Evolutionary conservation across 176 grass and related monocot genomes (phyloP).

Genomic region (Oryza meyeriana): DNA sequence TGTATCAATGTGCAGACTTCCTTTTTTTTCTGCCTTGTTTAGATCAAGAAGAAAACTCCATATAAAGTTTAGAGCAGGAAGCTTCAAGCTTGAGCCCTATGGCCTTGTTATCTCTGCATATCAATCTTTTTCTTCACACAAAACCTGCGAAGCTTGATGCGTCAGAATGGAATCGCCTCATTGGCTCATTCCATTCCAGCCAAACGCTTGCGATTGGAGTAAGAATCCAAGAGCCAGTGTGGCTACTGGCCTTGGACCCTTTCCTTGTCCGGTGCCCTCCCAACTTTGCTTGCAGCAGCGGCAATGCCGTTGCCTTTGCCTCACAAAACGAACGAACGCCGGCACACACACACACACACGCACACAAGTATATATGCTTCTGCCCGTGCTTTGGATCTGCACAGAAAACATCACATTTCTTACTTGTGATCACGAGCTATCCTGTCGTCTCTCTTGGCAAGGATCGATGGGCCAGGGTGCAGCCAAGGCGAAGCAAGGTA

Average conservation of each 20-base stretch:
- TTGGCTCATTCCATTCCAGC: not conserved
- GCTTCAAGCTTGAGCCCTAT: not conserved
- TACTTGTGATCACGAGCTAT: not conserved
- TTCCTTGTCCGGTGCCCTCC: constrained; percentile 34
- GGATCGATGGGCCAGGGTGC: constrained; percentile 33
- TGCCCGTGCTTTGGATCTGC: constrained; percentile 15
- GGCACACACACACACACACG: not conserved
- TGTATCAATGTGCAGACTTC: not conserved
- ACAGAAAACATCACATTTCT: not conserved
- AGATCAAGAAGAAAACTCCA: not conserved
- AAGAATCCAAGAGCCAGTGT: constrained; percentile 22
- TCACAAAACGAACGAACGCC: constrained; percentile 42
- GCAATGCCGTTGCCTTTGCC: constrained; percentile 45
- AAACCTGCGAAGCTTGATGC: not conserved
- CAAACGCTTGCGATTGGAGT: not conserved
- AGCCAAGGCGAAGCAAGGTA: constrained; percentile 46
- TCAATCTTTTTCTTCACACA: not conserved
- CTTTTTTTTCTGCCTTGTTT: not conserved
- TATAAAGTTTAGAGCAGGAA: not conserved
- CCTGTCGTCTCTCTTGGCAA: not conserved
- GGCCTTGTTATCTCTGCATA: not conserved
- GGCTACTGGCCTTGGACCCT: constrained; percentile 32
- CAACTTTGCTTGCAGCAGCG: constrained; percentile 50
- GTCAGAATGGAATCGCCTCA: constrained; percentile 1
- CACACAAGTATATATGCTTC: not conserved